Evolutionary conservation across 2,329 filamentous ascomycete species (phyloP).

Genomic region (Didymellaceae sp.): DNA sequence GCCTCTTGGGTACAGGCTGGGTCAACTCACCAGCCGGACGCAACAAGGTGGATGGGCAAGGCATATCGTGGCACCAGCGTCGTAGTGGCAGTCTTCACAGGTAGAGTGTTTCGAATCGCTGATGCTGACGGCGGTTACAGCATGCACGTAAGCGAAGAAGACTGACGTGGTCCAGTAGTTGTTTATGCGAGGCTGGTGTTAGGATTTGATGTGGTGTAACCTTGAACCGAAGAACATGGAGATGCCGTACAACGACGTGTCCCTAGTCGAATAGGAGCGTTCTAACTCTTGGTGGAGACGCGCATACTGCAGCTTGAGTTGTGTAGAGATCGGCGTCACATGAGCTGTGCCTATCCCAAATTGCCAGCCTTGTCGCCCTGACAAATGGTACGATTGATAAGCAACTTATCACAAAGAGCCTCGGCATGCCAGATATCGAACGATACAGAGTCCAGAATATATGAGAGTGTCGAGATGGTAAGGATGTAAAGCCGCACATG

Average conservation of each 20-base stretch:
- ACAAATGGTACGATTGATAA: no score
- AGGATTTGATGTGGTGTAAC: constrained; percentile 2
- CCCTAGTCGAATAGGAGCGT: neutral
- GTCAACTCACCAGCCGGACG: neutral
- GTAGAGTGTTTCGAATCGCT: constrained; percentile 1
- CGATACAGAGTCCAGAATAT: neutral
- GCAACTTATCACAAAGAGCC: neutral
- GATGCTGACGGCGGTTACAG: neutral
- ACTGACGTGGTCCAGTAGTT: constrained; percentile 5
- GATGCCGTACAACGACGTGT: neutral
- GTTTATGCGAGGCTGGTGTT: neutral
- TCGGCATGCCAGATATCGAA: neutral
- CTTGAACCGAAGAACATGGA: neutral
- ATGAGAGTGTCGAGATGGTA: neutral
- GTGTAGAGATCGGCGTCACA: neutral
- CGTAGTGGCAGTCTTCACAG: neutral
- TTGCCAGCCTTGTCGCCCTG: neutral
- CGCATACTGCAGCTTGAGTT: neutral
- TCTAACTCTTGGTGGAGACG: neutral
- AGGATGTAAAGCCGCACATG: neutral
- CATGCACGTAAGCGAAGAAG: constrained; percentile 3
- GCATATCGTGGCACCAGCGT: constrained; percentile 1
- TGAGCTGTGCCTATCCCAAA: neutral
- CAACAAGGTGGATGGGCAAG: neutral
- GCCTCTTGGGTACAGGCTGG: neutral